phyloP scores from a whole-genome alignment of 805 yeast genomes.

The Torulaspora delbrueckii region DNA sequence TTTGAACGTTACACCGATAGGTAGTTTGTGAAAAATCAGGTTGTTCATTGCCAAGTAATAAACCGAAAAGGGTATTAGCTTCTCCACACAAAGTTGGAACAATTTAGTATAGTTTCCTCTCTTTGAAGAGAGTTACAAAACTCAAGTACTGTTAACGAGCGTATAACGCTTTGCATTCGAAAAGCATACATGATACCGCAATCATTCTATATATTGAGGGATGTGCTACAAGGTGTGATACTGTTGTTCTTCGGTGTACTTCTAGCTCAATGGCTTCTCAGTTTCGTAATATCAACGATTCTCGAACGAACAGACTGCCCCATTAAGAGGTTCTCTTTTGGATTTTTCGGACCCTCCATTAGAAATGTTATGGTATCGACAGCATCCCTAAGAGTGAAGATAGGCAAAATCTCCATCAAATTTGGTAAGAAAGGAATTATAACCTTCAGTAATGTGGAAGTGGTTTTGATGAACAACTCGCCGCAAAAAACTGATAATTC shows the following conservation, averaged over 20 bases:
- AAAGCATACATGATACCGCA: not conserved
- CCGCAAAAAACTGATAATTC: not conserved
- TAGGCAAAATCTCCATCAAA: constrained; percentile 18
- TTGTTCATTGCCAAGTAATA: not conserved
- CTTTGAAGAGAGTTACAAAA: no score
- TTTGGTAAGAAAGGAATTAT: constrained; percentile 22
- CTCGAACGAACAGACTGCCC: constrained; percentile 7
- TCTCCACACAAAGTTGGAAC: not conserved
- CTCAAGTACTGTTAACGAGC: no score
- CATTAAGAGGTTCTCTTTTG: constrained; percentile 14
- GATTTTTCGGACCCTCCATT: constrained; percentile 21
- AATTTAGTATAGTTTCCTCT: no score
- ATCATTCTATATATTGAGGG: not conserved
- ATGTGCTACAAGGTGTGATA: constrained; percentile 2
- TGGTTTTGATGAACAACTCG: constrained; percentile 8
- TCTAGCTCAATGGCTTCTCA: constrained; percentile 4
- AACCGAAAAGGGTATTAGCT: not conserved
- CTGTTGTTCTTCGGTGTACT: constrained; percentile 3
- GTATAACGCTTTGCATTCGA: not conserved
- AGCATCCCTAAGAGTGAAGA: constrained; percentile 10
- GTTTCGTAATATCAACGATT: constrained; percentile 1
- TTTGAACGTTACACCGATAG: not conserved
- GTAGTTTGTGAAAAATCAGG: not conserved
- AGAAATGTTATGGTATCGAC: constrained; percentile 13
- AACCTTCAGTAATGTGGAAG: constrained; percentile 17